Conservation (phyloP, 2,329 filamentous ascomycete genomes). For the Aspergillus calidoustus region DNA sequence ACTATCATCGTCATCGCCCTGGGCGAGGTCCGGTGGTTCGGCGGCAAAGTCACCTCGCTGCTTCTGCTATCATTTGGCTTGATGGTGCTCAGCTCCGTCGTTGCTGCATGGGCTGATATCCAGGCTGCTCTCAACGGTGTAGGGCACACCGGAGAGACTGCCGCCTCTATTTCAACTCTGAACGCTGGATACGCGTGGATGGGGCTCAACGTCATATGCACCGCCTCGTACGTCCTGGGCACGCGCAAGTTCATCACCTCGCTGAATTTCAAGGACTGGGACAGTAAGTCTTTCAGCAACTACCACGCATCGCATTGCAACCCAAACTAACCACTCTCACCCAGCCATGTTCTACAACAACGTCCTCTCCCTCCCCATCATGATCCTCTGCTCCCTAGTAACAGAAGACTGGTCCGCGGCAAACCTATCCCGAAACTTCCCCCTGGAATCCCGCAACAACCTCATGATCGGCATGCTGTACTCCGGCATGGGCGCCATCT, state of each 20-base stretch:
- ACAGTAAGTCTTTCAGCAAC: constrained; percentile 70
- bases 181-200: constrained; percentile 98
- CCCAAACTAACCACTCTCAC: background rate
- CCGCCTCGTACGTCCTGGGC: constrained; percentile 82
- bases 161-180: constrained; percentile 80
- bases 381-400: background rate
- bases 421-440: background rate
- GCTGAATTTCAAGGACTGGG: constrained; percentile 99
- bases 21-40: constrained; percentile 97
- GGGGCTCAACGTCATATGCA: constrained; percentile 94
- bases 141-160: constrained; percentile 58
- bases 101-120: constrained; percentile 97
- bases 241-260: constrained; percentile 99
- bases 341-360: background rate
- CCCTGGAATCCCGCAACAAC: background rate
- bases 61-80: constrained; percentile 91
- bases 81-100: constrained; percentile 93
- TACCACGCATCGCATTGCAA: background rate
- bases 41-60: constrained; percentile 84
- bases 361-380: background rate
- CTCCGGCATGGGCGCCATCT: background rate
- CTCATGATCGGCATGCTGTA: background rate
- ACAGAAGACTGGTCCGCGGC: background rate
- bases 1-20: constrained; percentile 99
- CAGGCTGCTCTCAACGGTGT: constrained; percentile 76